These are phyloP conservation scores for Circinella umbellata DNA, from an alignment of 371 early-diverging fungal genomes.

Conservation along the genomic window DNA sequence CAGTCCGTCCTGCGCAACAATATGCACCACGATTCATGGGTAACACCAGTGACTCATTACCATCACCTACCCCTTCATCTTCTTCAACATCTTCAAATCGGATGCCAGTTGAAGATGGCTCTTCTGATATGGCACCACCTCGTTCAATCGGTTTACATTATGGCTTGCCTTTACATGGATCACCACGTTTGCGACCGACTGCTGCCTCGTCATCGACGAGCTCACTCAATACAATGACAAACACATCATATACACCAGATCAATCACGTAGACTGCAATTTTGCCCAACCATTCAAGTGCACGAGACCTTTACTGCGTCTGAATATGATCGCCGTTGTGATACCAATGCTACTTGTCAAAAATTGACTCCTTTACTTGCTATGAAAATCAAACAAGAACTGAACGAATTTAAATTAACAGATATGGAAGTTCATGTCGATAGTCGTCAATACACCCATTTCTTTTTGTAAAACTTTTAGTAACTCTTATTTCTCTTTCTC, in stretches of 20 bases:
- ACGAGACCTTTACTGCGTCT: constrained; percentile 21
- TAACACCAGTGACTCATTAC: constrained; percentile 24
- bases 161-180: constrained; percentile 49
- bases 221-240: constrained; percentile 16
- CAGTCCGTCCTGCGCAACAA: constrained; percentile 26
- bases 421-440: constrained; percentile 79
- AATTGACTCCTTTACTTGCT: constrained; percentile 66
- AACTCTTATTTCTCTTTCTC: neutral
- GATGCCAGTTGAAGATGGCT: constrained; percentile 9
- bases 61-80: constrained; percentile 45
- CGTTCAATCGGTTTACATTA: constrained; percentile 41
- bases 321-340: constrained; percentile 77
- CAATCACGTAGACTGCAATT: constrained; percentile 20
- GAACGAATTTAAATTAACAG: constrained; percentile 76
- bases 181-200: constrained; percentile 50
- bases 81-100: constrained; percentile 31
- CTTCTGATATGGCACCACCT: constrained; percentile 23
- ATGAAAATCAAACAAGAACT: constrained; percentile 77
- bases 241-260: neutral
- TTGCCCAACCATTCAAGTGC: constrained; percentile 24
- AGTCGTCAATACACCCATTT: constrained; percentile 59
- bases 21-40: constrained; percentile 28
- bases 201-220: constrained; percentile 36
- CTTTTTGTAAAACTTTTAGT: constrained; percentile 19
- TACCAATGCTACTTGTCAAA: constrained; percentile 59